Evolutionary conservation across 805 yeast genomes (phyloP).

Genomic region (Danielozyma ontarioensis): DNA sequence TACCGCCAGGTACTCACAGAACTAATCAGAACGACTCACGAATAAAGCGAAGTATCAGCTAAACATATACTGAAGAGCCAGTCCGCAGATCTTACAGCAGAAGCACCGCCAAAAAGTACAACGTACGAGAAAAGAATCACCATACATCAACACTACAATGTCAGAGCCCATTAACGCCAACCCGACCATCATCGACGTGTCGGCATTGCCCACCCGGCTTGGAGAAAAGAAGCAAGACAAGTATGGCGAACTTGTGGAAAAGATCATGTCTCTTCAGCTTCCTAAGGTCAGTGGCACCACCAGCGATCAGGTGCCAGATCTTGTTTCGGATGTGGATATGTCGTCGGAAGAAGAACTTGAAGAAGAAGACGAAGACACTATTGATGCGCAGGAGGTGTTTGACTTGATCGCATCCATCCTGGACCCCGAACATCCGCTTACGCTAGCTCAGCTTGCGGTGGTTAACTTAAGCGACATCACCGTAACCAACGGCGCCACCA

Average conservation of each 20-base stretch:
- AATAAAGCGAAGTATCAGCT: too few relatives aligned
- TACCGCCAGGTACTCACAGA: too few relatives aligned
- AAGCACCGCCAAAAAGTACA: too few relatives aligned
- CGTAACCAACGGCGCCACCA: constrained; percentile 52
- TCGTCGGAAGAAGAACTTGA: constrained; percentile 20
- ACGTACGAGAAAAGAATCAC: too few relatives aligned
- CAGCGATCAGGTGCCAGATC: constrained; percentile 18
- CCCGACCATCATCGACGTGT: constrained; percentile 76
- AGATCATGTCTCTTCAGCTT: constrained; percentile 31
- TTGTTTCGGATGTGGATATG: constrained; percentile 17
- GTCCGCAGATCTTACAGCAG: too few relatives aligned
- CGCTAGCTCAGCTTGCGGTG: constrained; percentile 90
- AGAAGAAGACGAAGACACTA: constrained; percentile 48
- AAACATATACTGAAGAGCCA: too few relatives aligned
- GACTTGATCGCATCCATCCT: constrained; percentile 82
- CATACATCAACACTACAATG: too few relatives aligned
- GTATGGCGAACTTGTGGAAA: constrained; percentile 15
- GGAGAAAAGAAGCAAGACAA: constrained; percentile 8
- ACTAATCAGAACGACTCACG: too few relatives aligned
- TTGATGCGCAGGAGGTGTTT: constrained; percentile 86
- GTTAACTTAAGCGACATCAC: constrained; percentile 79
- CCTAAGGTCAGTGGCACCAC: constrained; percentile 3
- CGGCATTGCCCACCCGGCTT: constrained; percentile 69
- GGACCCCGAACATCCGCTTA: constrained; percentile 97
- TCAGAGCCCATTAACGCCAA: constrained; percentile 87